Base-by-base conservation (phyloP, 164 flowering plant genomes). In the Platanus orientalis region DNA sequence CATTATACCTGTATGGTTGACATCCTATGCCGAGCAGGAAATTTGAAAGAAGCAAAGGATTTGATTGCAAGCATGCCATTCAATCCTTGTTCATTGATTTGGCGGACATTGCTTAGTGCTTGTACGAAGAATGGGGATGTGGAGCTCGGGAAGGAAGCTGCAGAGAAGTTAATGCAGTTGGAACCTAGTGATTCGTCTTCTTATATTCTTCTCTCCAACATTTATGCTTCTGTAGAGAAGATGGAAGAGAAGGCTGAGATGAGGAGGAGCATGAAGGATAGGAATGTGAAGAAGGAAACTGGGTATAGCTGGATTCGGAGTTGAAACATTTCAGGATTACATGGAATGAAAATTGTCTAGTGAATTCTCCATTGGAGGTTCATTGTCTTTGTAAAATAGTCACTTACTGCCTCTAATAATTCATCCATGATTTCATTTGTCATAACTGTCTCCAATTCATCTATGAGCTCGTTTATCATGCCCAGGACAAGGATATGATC, bases 121-220 rank as follows among this genome's bases (percentile, higher is more conserved):
- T 74, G 69, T 50, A 70, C 65, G 55, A 29, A 21, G 13, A 14
- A 70, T 14, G 73, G 39, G 26, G 32, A 74, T 32, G 13, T 67
- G 21, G 44, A 51, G 49, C 53, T 67, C 17, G 77, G 74, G 13
- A 62, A 70, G 54, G 71, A 59, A 54, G 71, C 66, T 7, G 77
- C 71, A 50, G 57, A 62, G 47, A 70, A 67, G 44, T 32, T 74
- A 60, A 66, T 74, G 49, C 62, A 66, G 65, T 48, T 55, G 32
- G 62, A 74, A 32, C 68, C 77, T 34, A 21, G 60, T 24, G 77
- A 67, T 36, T 59, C 69, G 55, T 67, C 74, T 29, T 69, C 74
- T 42, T 74, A 74, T 59, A 65, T 74, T 70, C 77, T 74, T 23
- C 77, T 70, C 23, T 70, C 74, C 30, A 63, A 63, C 59, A 63